Base-by-base conservation (phyloP, 768 basidiomycete species). In the Rickenella mellea region DNA sequence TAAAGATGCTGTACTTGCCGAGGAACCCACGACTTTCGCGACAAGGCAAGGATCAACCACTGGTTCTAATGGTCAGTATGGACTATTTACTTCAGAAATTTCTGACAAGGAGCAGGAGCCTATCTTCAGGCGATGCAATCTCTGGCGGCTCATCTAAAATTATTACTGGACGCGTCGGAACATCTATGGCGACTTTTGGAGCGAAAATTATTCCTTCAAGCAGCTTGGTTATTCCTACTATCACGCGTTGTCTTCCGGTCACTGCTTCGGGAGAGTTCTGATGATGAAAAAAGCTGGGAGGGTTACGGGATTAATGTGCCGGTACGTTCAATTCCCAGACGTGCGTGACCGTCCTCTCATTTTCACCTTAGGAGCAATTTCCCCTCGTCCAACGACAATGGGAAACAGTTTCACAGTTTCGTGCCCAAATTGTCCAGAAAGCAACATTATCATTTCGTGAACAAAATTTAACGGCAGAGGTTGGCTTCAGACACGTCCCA, bases 321-420 rank as follows among this genome's bases (percentile, higher is more conserved):
- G 55, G 84, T 85, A 52, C 38, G 74, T 62, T 25, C 17, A 15
- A 15, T n/a, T n/a, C n/a, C n/a, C n/a, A n/a, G n/a, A n/a, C n/a
- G n/a, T n/a, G n/a, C n/a, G n/a, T n/a, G n/a, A n/a, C n/a, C n/a
- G n/a, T n/a, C n/a, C n/a, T n/a, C 24, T 11, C 24, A 2, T 31
- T 40, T n/a, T 20, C 6, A 1, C 29, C 35, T 12, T 53, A 92
- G 90, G 76, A 77, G 36, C 87, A 92, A 60, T 83, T 93, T 49
- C 89, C 92, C 21, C 66, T 97, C 4, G 76, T 90, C 3, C 84
- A 90, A 50, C 80, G 89, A 27, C 93, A 97, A 61, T 97, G 92
- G 93, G 93, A 94, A 44, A 71, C 77, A 1, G 77, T 97, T 6
- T 76, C 80, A 4, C 87, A 85, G 49, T 90, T 94, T 55, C 80